Evolutionary conservation across 805 yeast species (phyloP).

Genomic region (Suhomyces faveliae): DNA sequence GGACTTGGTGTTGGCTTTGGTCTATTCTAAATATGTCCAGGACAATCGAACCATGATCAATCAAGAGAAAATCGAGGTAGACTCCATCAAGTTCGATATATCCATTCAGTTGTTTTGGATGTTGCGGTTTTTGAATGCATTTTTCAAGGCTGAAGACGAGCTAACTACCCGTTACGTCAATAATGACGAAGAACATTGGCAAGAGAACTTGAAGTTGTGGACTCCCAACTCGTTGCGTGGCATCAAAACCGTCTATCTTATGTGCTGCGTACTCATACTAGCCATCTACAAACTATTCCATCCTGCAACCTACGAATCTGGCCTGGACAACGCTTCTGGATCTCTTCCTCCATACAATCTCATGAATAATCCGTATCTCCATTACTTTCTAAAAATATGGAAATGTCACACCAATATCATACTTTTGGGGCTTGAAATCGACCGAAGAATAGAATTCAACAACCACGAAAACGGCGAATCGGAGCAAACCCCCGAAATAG

Average conservation of each 20-base stretch:
- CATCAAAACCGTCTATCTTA: slow-evolving; percentile 28
- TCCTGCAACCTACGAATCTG: slow-evolving; percentile 8
- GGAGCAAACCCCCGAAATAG: slow-evolving; percentile 31
- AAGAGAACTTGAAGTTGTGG: slow-evolving; percentile 25
- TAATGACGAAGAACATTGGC: slow-evolving; percentile 35
- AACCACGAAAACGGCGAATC: slow-evolving; percentile 23
- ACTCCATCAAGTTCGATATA: slow-evolving; percentile 33
- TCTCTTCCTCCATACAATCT: slow-evolving; percentile 29
- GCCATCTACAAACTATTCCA: slow-evolving; percentile 33
- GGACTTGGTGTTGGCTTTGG: slow-evolving; percentile 48
- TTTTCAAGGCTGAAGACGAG: slow-evolving; percentile 45
- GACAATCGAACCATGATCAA: slow-evolving; percentile 7
- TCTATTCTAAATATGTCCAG: slow-evolving; percentile 7
- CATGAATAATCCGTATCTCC: slow-evolving; percentile 61
- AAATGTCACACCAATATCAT: slow-evolving; percentile 61
- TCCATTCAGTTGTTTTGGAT: slow-evolving; percentile 37
- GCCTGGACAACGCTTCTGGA: neutral
- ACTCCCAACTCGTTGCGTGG: slow-evolving; percentile 24
- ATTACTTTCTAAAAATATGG: slow-evolving; percentile 60
- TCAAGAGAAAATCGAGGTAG: slow-evolving; percentile 15
- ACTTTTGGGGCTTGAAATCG: slow-evolving; percentile 56
- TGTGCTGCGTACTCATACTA: slow-evolving; percentile 32
- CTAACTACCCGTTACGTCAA: slow-evolving; percentile 37
- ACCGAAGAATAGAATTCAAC: slow-evolving; percentile 34
- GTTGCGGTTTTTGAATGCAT: slow-evolving; percentile 32